A percentile compares a stretch with the other conserved stretches of the same genome.
These are phyloP conservation scores for Penstemon davidsonii DNA, from an alignment of 257 asterid species.

Conservation along the genomic window DNA sequence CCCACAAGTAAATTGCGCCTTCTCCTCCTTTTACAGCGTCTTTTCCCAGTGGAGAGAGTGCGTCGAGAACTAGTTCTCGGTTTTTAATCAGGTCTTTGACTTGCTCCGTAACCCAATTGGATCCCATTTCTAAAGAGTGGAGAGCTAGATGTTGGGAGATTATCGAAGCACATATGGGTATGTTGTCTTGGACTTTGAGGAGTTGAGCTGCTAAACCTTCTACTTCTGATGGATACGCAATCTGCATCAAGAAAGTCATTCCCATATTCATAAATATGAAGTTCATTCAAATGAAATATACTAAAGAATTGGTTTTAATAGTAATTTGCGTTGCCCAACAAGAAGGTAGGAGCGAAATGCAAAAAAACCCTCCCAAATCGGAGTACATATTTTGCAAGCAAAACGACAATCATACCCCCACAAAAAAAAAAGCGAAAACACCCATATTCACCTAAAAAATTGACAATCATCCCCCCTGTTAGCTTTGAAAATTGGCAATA, in stretches of 20 bases:
- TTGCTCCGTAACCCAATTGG: conserved; percentile 73
- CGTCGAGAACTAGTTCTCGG: conserved; percentile 61
- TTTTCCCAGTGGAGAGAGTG: conserved; percentile 77
- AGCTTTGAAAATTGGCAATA: too few relatives aligned
- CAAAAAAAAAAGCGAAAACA: too few relatives aligned
- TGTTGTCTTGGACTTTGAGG: conserved; percentile 94
- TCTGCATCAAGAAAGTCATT: conserved; percentile 42
- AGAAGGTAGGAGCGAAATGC: too few relatives aligned
- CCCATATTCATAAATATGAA: too few relatives aligned
- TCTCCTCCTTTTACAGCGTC: conserved; percentile 88
- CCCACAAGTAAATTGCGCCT: conserved; percentile 97
- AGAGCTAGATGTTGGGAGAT: conserved; percentile 83
- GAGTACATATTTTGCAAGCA: too few relatives aligned
- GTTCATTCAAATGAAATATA: too few relatives aligned
- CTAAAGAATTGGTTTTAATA: too few relatives aligned
- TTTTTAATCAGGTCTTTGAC: conserved; percentile 72
- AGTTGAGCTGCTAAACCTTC: conserved; percentile 72
- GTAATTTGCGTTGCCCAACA: too few relatives aligned
- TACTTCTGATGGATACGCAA: conserved; percentile 88
- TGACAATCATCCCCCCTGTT: too few relatives aligned
- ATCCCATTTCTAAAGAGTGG: conserved; percentile 76
- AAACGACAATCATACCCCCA: too few relatives aligned
- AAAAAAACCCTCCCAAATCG: too few relatives aligned
- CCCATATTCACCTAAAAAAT: too few relatives aligned
- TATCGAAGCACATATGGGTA: conserved; percentile 90